Conservation (phyloP, 2,329 filamentous ascomycete genomes). For the Zasmidium cellare region DNA sequence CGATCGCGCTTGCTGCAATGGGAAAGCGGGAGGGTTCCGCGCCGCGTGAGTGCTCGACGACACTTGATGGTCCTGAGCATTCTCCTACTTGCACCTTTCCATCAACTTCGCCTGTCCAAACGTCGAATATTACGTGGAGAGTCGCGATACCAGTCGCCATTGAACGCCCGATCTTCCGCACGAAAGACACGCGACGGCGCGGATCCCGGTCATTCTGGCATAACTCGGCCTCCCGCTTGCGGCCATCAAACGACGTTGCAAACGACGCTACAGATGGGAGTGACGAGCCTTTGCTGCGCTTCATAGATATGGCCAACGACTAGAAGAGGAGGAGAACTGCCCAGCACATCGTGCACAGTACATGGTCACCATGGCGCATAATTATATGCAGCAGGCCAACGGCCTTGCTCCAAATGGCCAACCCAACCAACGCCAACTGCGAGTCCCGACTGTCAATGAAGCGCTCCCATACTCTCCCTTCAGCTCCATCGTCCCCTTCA, state of each 20-base stretch:
- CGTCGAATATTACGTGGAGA: neutral
- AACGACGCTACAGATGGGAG: neutral
- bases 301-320: neutral
- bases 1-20: too few species aligned
- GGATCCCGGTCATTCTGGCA: constrained; percentile 3
- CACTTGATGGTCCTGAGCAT: neutral
- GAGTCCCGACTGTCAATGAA: constrained; percentile 62
- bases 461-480: constrained; percentile 81
- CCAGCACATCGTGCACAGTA: neutral
- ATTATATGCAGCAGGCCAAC: neutral
- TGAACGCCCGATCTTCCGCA: neutral
- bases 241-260: constrained; percentile 4
- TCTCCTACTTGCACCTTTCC: neutral
- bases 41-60: neutral
- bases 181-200: constrained; percentile 2
- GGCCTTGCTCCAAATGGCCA: constrained; percentile 17
- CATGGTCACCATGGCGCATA: neutral
- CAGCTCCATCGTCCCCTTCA: constrained; percentile 76
- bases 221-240: constrained; percentile 8
- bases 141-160: neutral
- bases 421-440: constrained; percentile 13
- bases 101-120: neutral
- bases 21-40: neutral
- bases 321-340: constrained; percentile 1
- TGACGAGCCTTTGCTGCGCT: neutral